Evolutionary conservation across 2,329 filamentous ascomycete genomes (phyloP), one percentile per base, ranked within the genome.

Genomic region (Xylariaceae sp.): DNA sequence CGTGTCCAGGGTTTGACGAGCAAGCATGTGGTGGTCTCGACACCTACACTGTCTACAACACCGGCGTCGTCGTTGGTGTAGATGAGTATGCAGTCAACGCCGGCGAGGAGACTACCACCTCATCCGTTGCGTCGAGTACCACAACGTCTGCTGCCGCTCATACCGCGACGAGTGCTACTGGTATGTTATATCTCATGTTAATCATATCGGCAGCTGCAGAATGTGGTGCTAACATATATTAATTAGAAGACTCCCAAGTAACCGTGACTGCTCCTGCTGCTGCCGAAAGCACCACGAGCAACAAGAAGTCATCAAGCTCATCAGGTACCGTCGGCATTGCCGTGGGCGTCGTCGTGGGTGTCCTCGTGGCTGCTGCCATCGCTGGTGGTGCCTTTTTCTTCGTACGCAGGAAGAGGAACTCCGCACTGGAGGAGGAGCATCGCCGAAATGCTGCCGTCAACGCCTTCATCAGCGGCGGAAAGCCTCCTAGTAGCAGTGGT

Each of bases 271-370:
- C 47, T 35, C 12, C 11, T 12, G n/a, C 51, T 15, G 27, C 11
- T 12, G n/a, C 51, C 12, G 27, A 44, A 4, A 15, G 32, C 11
- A 31, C 30, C 2, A 47, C 52, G 43, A 58, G 59, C 15, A 64
- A 11, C 27, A 42, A 39, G 1, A 49, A 39, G 11, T 18, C 49
- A 18, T 36, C 33, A 4, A 36, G 66, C 17, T 57, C 64, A 11
- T 74, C 84, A n/a, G 91, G 86, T 65, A 87, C 83, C n/a, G 87
- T 83, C 36, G 90, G 86, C 43, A 91, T 97, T 58, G 90, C 87
- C 15, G 92, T 85, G 10, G 92, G 92, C 52, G 88, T 90, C 1
- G 91, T 96, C 2, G 87, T 94, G 9, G 90, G 89, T 51, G 82
- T 96, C 2, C 74, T 95, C 2, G 87, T 73, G 1, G 63, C 90